Conservation (phyloP, 345 rosid species). For the Theobroma cacao region DNA sequence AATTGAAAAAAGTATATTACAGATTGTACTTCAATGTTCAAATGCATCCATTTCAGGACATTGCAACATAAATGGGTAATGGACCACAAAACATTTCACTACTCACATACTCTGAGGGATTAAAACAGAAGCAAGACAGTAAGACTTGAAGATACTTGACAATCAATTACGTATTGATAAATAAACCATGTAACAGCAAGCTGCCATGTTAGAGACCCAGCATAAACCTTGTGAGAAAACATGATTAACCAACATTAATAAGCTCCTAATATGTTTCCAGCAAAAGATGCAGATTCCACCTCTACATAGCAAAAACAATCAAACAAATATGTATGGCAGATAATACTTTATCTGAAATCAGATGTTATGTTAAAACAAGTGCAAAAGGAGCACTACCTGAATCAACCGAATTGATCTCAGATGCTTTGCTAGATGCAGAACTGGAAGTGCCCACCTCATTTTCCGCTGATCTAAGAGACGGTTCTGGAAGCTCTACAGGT, state of each 20-base stretch:
- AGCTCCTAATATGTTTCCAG: not conserved
- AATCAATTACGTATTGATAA: not conserved
- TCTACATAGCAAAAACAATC: not conserved
- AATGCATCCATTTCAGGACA: not conserved
- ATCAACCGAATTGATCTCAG: constrained; percentile 34
- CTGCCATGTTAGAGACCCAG: not conserved
- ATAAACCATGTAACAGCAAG: not conserved
- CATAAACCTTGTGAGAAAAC: not conserved
- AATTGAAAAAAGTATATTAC: not conserved
- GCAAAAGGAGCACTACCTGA: constrained; percentile 40
- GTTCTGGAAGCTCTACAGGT: not conserved
- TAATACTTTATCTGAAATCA: not conserved
- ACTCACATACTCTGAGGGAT: not conserved
- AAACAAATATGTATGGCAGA: not conserved
- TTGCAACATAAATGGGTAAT: not conserved
- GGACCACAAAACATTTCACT: not conserved
- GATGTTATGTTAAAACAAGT: not conserved
- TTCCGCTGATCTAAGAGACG: constrained; percentile 7
- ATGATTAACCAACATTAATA: not conserved
- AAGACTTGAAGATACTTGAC: not conserved
- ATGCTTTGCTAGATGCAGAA: constrained; percentile 23
- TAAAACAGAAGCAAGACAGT: not conserved
- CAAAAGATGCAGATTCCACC: not conserved
- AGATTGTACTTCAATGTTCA: not conserved
- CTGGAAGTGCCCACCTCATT: constrained; percentile 21